Base-by-base conservation (phyloP, 202 grass and related monocot genomes). In the Schoenoplectus triqueter region DNA sequence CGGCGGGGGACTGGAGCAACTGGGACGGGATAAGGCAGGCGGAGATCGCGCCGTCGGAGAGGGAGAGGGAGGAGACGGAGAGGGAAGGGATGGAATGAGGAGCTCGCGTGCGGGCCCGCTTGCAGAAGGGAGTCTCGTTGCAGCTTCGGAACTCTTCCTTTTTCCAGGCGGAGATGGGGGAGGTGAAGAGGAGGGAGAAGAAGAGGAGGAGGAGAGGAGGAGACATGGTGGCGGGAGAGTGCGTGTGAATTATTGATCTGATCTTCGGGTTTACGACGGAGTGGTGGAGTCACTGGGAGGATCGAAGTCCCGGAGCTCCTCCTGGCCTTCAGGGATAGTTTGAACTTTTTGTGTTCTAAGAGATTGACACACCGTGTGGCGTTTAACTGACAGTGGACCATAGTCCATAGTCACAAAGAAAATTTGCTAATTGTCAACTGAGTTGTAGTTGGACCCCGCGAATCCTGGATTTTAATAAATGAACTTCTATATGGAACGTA, bases 61-160 rank as follows among this genome's bases (percentile, higher is more conserved):
- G 81, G 41, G 93, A 88, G n/a, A 85, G 80, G 18, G 88, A 73
- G 49, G 83, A 20, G 54, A 87, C 68, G 68, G 91, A 94, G 82
- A 96, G 87, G 60, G 91, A 80, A 13, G 94, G 91, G 69, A 95
- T 70, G 22, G 95, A 97, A 80, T 93, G 92, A 40, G 91, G 92
- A 41, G 83, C 54, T 69, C 86, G 89, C 50, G 49, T 31, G 70
- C 91, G 92, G 59, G 91, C 95, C 21, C 89, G 91, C 86, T 93
- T 93, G 92, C 91, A 97, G 89, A 97, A 97, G 62, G 95, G 91
- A 61, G 92, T 97, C 86, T 97, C 89, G 63, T 87, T 88, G 89
- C 92, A 97, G 85, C 82, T 85, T 15, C 95, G 91, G 89, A 97
- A 97, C 85, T 97, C 95, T 15, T 97, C 91, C 88, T 88, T 97